Conservation (phyloP, 768 basidiomycete species). For the Hericium alpestre region DNA sequence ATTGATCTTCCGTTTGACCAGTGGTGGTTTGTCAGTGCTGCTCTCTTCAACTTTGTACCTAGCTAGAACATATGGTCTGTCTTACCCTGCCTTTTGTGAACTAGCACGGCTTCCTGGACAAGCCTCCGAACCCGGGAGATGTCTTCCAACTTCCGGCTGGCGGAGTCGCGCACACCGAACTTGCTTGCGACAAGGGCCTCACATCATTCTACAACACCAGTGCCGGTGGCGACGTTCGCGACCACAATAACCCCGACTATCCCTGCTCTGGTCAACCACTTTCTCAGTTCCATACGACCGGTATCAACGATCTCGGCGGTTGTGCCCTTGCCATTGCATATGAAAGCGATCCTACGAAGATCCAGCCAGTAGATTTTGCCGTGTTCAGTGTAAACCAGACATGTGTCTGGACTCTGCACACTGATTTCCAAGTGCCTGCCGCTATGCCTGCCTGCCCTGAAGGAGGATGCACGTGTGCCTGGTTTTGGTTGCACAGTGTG, state of each 20-base stretch:
- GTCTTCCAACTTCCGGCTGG: constrained; percentile 25
- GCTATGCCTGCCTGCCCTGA: constrained; percentile 33
- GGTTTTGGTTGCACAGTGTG: constrained; percentile 29
- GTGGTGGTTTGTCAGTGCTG: constrained; percentile 28
- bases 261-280: constrained; percentile 16
- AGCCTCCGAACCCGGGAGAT: constrained; percentile 22
- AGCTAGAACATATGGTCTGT: no score
- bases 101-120: constrained; percentile 21
- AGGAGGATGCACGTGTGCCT: constrained; percentile 34
- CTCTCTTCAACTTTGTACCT: neutral
- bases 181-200: constrained; percentile 24
- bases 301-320: constrained; percentile 22
- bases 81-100: neutral
- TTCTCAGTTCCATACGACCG: constrained; percentile 20
- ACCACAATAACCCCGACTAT: constrained; percentile 10
- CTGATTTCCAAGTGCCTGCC: constrained; percentile 31
- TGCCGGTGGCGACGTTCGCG: constrained; percentile 17
- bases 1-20: constrained; percentile 16
- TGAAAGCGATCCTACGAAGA: constrained; percentile 23
- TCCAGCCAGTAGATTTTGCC: constrained; percentile 32
- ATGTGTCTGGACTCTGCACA: constrained; percentile 31
- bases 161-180: constrained; percentile 10
- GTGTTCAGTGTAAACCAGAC: constrained; percentile 34
- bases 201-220: constrained; percentile 17
- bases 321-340: constrained; percentile 36